These are phyloP conservation scores for Cicer arietinum DNA, from an alignment of 306 rosid genomes.

Conservation along the genomic window DNA sequence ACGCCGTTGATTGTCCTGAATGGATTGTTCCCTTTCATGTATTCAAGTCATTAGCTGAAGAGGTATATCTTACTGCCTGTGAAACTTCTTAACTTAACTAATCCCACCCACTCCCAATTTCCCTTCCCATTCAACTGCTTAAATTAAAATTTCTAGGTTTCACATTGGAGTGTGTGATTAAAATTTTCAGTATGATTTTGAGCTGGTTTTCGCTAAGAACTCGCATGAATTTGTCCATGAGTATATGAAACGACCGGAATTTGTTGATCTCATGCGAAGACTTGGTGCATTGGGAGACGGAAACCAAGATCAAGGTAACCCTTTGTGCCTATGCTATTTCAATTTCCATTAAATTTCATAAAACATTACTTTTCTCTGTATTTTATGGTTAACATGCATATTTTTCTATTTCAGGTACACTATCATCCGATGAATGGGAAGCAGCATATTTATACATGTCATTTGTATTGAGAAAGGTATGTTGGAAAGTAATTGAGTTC, in stretches of 20 bases:
- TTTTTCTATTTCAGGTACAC: constrained; percentile 43
- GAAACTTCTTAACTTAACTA: not conserved
- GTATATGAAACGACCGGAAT: constrained; percentile 78
- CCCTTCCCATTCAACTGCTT: not conserved
- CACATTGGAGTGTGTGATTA: constrained; percentile 4
- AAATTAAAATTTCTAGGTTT: not conserved
- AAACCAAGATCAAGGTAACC: constrained; percentile 83
- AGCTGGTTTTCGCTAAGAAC: constrained; percentile 84
- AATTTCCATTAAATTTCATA: not conserved
- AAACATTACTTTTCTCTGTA: not conserved
- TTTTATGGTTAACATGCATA: not conserved
- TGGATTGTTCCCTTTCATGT: constrained; percentile 90
- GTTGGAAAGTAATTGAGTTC: constrained; percentile 11
- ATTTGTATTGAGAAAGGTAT: constrained; percentile 54
- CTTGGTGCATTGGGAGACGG: constrained; percentile 98
- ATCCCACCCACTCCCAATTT: not conserved
- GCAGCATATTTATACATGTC: constrained; percentile 54
- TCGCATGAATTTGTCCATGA: constrained; percentile 84
- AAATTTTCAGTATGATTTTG: constrained; percentile 78
- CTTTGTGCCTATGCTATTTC: constrained; percentile 9
- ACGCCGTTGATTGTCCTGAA: constrained; percentile 98
- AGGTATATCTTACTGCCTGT: constrained; percentile 59
- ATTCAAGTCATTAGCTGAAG: constrained; percentile 89
- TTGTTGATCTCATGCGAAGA: constrained; percentile 87
- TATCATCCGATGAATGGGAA: constrained; percentile 54